Evolutionary conservation across 1,284 basidiomycete species (phyloP), one percentile per base, ranked within the genome.

Genomic region (Testicularia cyperi): DNA sequence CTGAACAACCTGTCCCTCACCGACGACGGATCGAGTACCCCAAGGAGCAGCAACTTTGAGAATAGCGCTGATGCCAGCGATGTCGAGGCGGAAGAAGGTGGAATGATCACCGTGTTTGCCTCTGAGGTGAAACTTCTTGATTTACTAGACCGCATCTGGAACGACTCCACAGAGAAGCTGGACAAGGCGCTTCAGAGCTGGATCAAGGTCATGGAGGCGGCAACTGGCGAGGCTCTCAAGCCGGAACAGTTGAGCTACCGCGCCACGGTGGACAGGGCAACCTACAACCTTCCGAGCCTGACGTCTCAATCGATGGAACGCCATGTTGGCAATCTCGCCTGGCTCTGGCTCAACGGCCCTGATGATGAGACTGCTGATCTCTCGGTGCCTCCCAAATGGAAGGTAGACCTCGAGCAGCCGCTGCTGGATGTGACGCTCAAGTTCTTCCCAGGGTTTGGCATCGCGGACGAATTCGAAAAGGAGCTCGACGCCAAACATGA

Each of bases 281-380:
- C 61, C n/a, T 74, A 71, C 56, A 55, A 67, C 37, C 42, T 74
- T 12, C 72, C 72, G 4, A 66, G 57, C 10, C 46, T 74, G 26
- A 72, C 63, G 42, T 61, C 67, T 16, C 44, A 41, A 19, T 38
- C 46, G 10, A 49, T 74, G 35, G 66, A 68, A 32, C 42, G 55
- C 4, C 48, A 72, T 23, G 41, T 72, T 0, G 64, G 63, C 37
- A 55, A 64, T 15, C 43, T 63, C 6, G 56, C 57, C 2, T 65
- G 56, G 56, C 40, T 39, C 26, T 61, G 49, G 52, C 57, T 61
- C 43, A 60, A 60, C 33, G 54, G 63, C 1, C 34, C 34, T 7
- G 31, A 46, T n/a, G 31, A 42, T 7, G 28, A 40, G 14, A 37
- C 34, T 12, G 40, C 44, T 7, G 33, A 45, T 16, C 29, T 13